Conservation (phyloP, 495 filamentous ascomycete genomes). For the Aspergillus wentii region DNA sequence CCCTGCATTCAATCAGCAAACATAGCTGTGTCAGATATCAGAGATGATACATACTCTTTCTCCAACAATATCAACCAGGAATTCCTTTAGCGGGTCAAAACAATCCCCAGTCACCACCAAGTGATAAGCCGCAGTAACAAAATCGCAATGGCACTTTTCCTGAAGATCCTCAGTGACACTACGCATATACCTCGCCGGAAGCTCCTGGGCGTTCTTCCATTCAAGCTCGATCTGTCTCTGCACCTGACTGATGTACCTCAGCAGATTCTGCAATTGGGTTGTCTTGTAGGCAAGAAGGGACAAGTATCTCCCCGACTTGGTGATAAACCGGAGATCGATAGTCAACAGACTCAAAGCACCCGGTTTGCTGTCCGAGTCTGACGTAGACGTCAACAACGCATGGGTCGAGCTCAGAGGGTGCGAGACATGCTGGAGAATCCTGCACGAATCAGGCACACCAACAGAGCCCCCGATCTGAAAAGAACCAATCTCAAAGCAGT, state of each 20-base stretch:
- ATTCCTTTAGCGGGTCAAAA: slow-evolving; percentile 71
- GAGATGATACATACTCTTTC: slow-evolving; percentile 59
- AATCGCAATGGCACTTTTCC: slow-evolving; percentile 55
- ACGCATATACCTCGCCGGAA: slow-evolving; percentile 69
- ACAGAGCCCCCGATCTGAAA: slow-evolving; percentile 37
- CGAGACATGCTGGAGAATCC: slow-evolving; percentile 54
- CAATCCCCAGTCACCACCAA: slow-evolving; percentile 81
- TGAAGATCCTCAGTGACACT: slow-evolving; percentile 64
- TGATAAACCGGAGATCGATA: slow-evolving; percentile 77
- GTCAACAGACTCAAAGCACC: slow-evolving; percentile 58
- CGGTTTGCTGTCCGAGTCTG: slow-evolving; percentile 13
- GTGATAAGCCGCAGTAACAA: slow-evolving; percentile 78
- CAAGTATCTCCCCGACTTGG: slow-evolving; percentile 71
- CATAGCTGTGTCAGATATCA: background rate
- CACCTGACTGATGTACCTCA: slow-evolving; percentile 75
- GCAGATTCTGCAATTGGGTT: slow-evolving; percentile 77
- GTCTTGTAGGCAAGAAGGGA: slow-evolving; percentile 81
- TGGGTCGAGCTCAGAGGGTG: slow-evolving; percentile 74
- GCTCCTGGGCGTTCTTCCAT: slow-evolving; percentile 76
- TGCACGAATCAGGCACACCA: slow-evolving; percentile 13
- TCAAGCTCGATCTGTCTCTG: slow-evolving; percentile 69
- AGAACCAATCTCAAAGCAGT: slow-evolving; percentile 79
- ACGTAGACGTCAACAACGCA: slow-evolving; percentile 54
- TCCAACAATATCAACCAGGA: slow-evolving; percentile 79
- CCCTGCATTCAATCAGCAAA: slow-evolving; percentile 51